Conservation (phyloP, 768 basidiomycete genomes). For the Dioszegia crocea region DNA sequence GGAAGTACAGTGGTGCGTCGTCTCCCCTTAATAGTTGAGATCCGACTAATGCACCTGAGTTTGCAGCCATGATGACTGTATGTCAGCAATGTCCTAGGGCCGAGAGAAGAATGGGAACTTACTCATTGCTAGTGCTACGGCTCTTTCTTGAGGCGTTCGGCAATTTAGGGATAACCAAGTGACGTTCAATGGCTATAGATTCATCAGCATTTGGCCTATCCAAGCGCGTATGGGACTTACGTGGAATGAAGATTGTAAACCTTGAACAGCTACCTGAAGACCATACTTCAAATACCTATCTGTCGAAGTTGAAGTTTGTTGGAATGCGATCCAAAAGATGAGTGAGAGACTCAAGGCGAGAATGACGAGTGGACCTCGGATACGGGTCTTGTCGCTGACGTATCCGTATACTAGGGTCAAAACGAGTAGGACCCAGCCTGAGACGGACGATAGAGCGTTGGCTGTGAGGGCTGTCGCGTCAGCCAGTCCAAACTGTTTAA, state of each 20-base stretch:
- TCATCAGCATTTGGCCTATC: neutral
- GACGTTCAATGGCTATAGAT: conserved; percentile 28
- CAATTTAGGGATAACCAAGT: conserved; percentile 42
- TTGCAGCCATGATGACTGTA: conserved; percentile 39
- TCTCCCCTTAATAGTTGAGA: conserved; percentile 37
- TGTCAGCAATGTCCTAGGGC: neutral
- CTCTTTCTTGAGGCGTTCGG: conserved; percentile 30
- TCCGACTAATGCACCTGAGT: conserved; percentile 36
- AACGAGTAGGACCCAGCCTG: conserved; percentile 24
- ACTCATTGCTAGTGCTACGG: conserved; percentile 43
- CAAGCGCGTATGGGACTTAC: conserved; percentile 5
- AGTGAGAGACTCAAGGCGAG: conserved; percentile 19
- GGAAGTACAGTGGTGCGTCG: conserved; percentile 36
- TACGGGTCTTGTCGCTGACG: conserved; percentile 26
- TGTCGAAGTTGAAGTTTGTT: conserved; percentile 21
- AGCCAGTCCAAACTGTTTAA: neutral
- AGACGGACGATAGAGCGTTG: conserved; percentile 43
- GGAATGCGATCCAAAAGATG: conserved; percentile 34
- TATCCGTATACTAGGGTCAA: conserved; percentile 20
- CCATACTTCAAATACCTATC: conserved; percentile 30
- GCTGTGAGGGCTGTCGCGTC: conserved; percentile 25
- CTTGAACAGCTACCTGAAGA: conserved; percentile 17
- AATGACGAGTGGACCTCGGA: conserved; percentile 28
- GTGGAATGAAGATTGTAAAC: conserved; percentile 22
- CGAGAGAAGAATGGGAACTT: conserved; percentile 5